A percentile compares a stretch with the other conserved stretches of the same genome.
Evolutionary conservation across 2,329 filamentous ascomycete genomes (phyloP).

Genomic region (Colletotrichum karsti): DNA sequence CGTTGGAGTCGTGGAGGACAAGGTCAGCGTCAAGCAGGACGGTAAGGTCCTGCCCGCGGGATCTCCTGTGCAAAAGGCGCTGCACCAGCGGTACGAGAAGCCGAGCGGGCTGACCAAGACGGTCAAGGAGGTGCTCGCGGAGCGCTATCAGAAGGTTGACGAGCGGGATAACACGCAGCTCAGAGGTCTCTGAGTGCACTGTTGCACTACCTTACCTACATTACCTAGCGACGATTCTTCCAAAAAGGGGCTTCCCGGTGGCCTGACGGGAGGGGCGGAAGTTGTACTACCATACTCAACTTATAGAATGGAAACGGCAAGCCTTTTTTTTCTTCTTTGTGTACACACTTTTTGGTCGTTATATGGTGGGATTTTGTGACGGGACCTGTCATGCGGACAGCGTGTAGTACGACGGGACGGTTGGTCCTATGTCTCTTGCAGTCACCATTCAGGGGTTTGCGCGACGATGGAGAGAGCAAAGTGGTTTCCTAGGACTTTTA

Average conservation of each 20-base stretch:
- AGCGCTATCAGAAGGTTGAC: slow-evolving; percentile 62
- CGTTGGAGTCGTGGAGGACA: slow-evolving; percentile 31
- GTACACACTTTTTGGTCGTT: background rate
- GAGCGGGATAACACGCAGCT: slow-evolving; percentile 54
- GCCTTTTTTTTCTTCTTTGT: slow-evolving; percentile 18
- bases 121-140: slow-evolving; percentile 61
- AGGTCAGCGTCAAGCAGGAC: slow-evolving; percentile 45
- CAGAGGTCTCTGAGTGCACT: slow-evolving; percentile 39
- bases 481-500: background rate
- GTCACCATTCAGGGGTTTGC: slow-evolving; percentile 4
- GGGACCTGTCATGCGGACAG: background rate
- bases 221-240: background rate
- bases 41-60: slow-evolving; percentile 48
- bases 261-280: background rate
- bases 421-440: background rate
- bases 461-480: background rate
- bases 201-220: background rate
- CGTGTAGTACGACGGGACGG: background rate
- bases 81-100: slow-evolving; percentile 60
- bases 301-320: slow-evolving; percentile 25
- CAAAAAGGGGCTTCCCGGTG: background rate
- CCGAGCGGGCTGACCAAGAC: slow-evolving; percentile 52
- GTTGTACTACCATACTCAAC: slow-evolving; percentile 23
- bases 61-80: slow-evolving; percentile 56
- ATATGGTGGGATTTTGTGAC: background rate